Evolutionary conservation across 108 stramenopile genomes (phyloP).

Genomic region (Cyclotella choctawhatcheeana): DNA sequence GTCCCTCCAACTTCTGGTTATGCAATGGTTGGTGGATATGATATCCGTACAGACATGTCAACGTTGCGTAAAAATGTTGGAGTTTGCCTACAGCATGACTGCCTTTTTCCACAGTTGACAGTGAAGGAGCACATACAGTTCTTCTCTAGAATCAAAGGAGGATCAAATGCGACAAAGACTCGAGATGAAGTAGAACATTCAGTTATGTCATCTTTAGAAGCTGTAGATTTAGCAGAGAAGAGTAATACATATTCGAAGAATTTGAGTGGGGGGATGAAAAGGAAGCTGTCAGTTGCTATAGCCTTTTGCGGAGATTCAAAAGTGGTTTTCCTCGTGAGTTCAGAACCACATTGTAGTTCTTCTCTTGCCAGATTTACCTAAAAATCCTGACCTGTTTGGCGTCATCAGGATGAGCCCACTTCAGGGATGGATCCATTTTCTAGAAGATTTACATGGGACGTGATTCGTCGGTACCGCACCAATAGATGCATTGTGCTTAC

Average conservation of each 20-base stretch:
- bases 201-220: constrained; percentile 66
- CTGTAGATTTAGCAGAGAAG: constrained; percentile 82
- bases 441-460: constrained; percentile 88
- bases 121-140: constrained; percentile 90
- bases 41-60: constrained; percentile 71
- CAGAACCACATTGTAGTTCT: no score
- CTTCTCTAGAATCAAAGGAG: constrained; percentile 85
- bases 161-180: constrained; percentile 58
- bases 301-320: constrained; percentile 87
- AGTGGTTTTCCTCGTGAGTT: constrained; percentile 59
- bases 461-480: constrained; percentile 76
- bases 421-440: constrained; percentile 92
- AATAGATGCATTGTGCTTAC: constrained; percentile 92
- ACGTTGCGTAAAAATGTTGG: constrained; percentile 79
- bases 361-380: no score
- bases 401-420: constrained; percentile 84
- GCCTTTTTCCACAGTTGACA: constrained; percentile 86
- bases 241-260: constrained; percentile 76
- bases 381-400: no score
- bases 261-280: constrained; percentile 89
- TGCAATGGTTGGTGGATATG: constrained; percentile 81
- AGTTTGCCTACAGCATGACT: constrained; percentile 94
- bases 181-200: constrained; percentile 60
- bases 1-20: constrained; percentile 86
- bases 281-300: constrained; percentile 88